Evolutionary conservation across 176 grass and related monocot species (phyloP).

Genomic region (Oropetium thomaeum): DNA sequence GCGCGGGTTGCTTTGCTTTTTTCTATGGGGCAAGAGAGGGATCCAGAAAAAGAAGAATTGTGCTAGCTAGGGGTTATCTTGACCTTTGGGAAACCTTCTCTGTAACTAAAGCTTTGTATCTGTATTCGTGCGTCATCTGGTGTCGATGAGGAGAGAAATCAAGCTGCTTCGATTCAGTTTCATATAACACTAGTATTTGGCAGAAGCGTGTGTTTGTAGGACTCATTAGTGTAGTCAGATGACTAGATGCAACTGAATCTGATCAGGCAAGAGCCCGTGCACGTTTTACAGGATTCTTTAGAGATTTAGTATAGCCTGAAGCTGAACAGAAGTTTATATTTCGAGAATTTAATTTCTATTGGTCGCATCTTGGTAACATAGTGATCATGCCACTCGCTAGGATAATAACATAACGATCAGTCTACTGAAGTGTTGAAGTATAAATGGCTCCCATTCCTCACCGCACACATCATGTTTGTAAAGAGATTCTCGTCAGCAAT

Average conservation of each 20-base stretch:
- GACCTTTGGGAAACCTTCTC: neutral
- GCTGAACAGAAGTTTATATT: too few relatives aligned
- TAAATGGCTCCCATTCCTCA: too few relatives aligned
- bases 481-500: too few relatives aligned
- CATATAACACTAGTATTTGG: neutral
- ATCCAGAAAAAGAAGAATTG: neutral
- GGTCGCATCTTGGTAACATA: too few relatives aligned
- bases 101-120: neutral
- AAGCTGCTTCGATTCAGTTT: neutral
- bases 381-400: too few relatives aligned
- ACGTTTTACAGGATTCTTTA: neutral
- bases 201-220: neutral
- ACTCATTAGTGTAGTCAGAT: neutral
- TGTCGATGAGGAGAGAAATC: constrained; percentile 25
- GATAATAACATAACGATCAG: too few relatives aligned
- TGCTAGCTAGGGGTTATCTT: neutral
- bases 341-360: too few relatives aligned
- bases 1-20: neutral
- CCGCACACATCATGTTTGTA: too few relatives aligned
- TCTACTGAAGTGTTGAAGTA: too few relatives aligned
- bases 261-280: neutral
- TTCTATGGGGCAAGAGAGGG: neutral
- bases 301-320: too few relatives aligned
- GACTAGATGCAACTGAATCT: neutral
- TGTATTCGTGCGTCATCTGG: constrained; percentile 4